Percentiles rank a stretch among this genome's conserved stretches.
Conservation (phyloP, 2,329 filamentous ascomycete species). For the Fusarium miscanthi region DNA sequence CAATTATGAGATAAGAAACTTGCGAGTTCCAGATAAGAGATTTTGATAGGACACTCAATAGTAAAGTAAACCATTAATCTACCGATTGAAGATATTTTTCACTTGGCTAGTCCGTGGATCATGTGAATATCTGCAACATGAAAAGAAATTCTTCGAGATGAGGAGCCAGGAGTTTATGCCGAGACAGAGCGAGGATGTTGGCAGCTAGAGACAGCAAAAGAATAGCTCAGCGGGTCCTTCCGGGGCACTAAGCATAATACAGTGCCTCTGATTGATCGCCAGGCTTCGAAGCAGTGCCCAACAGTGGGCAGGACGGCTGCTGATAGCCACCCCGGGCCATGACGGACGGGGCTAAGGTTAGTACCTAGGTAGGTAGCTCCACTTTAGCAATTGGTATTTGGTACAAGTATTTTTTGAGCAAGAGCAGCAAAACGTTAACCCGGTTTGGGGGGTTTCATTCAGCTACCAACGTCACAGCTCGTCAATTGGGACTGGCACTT, state of each 20-base stretch:
- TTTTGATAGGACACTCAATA: neutral
- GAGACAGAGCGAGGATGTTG: constrained; percentile 42
- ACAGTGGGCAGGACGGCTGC: constrained; percentile 27
- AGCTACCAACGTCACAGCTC: constrained; percentile 40
- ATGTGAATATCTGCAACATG: constrained; percentile 20
- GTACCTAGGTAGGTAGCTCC: neutral
- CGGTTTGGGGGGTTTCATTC: constrained; percentile 31
- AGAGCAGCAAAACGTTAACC: constrained; percentile 27
- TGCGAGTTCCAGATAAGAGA: neutral
- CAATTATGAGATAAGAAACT: neutral
- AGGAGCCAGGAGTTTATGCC: constrained; percentile 39
- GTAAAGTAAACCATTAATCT: constrained; percentile 1
- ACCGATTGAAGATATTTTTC: neutral
- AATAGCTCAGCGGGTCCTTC: constrained; percentile 43
- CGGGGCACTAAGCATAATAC: constrained; percentile 46
- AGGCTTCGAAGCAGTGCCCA: constrained; percentile 15
- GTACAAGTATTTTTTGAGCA: constrained; percentile 32
- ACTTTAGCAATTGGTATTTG: constrained; percentile 20
- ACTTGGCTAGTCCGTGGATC: neutral
- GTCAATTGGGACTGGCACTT: constrained; percentile 37
- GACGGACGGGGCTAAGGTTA: constrained; percentile 13
- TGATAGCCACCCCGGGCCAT: constrained; percentile 30
- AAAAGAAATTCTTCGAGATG: constrained; percentile 12
- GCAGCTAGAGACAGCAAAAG: constrained; percentile 17
- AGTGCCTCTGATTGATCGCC: constrained; percentile 44